phyloP scores from a whole-genome alignment of 1,139 yeast genomes.

The Suhomyces choctaworum region DNA sequence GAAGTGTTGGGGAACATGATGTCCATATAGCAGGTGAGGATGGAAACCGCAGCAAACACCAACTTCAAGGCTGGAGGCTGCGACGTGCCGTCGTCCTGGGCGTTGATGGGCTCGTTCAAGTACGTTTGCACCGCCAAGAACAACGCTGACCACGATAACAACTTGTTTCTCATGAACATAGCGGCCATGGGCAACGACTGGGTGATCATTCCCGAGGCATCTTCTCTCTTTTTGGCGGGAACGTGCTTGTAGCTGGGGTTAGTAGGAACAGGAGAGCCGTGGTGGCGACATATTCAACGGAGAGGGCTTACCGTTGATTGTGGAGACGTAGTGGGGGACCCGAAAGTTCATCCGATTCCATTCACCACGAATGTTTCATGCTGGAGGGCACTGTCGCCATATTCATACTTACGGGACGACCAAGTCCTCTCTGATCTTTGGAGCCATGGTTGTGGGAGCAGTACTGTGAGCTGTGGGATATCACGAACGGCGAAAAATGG shows the following conservation, averaged over 20 bases:
- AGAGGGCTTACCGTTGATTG: too few species aligned
- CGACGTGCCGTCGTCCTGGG: slow-evolving; percentile 23
- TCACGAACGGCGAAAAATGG: neutral
- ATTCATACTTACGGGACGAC: slow-evolving; percentile 44
- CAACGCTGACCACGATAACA: slow-evolving; percentile 58
- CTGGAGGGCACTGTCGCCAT: too few species aligned
- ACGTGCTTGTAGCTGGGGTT: slow-evolving; percentile 45
- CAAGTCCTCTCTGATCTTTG: slow-evolving; percentile 39
- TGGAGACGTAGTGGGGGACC: too few species aligned
- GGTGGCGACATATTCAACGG: neutral
- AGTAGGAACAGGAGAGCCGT: slow-evolving; percentile 2
- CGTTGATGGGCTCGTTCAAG: slow-evolving; percentile 49
- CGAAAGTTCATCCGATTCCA: too few species aligned
- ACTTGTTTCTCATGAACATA: slow-evolving; percentile 55
- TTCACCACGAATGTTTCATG: too few species aligned
- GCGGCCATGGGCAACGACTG: slow-evolving; percentile 73
- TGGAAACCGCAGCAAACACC: slow-evolving; percentile 47
- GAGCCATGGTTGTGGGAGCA: slow-evolving; percentile 21
- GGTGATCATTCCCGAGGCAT: slow-evolving; percentile 48
- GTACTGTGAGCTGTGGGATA: neutral
- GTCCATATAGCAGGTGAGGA: slow-evolving; percentile 57
- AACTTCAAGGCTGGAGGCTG: slow-evolving; percentile 50
- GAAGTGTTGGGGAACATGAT: slow-evolving; percentile 40
- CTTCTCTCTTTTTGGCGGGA: slow-evolving; percentile 50
- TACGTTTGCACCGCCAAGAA: slow-evolving; percentile 53